phyloP scores from a whole-genome alignment of 805 yeast genomes.

The Wickerhamomyces pijperi region DNA sequence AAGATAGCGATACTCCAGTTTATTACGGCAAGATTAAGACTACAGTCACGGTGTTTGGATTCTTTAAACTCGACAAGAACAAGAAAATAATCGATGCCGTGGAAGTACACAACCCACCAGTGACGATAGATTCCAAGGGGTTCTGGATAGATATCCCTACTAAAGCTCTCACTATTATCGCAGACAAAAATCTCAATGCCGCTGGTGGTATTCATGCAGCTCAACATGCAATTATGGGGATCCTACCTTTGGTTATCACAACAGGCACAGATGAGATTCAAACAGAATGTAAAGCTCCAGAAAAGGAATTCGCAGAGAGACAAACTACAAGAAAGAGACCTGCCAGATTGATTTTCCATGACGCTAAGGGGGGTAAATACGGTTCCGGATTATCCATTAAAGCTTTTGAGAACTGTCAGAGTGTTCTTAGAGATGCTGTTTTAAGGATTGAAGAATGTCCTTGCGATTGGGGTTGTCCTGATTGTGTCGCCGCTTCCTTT shows the following conservation, averaged over 20 bases:
- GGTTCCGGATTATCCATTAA: conserved; percentile 76
- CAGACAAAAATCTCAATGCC: conserved; percentile 45
- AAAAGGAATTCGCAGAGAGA: conserved; percentile 79
- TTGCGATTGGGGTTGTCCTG: conserved; percentile 61
- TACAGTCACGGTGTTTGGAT: conserved; percentile 81
- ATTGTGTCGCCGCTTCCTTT: conserved; percentile 73
- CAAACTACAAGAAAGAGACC: conserved; percentile 71
- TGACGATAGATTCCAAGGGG: conserved; percentile 59
- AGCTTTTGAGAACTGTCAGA: conserved; percentile 70
- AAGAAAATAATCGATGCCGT: conserved; percentile 84
- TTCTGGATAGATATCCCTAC: conserved; percentile 85
- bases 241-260: conserved; percentile 62
- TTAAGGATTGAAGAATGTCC: conserved; percentile 51
- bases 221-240: conserved; percentile 77
- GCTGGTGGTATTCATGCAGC: conserved; percentile 98
- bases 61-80: conserved; percentile 70
- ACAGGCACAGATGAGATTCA: conserved; percentile 69
- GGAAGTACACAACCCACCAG: conserved; percentile 85
- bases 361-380: conserved; percentile 66
- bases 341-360: conserved; percentile 76
- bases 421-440: conserved; percentile 49
- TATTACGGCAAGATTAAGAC: conserved; percentile 68
- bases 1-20: conserved; percentile 42
- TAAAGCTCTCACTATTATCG: conserved; percentile 46
- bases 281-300: conserved; percentile 97